Evolutionary conservation across 805 yeast genomes (phyloP).

Genomic region (Cyberlindnera euphorbiiphila): DNA sequence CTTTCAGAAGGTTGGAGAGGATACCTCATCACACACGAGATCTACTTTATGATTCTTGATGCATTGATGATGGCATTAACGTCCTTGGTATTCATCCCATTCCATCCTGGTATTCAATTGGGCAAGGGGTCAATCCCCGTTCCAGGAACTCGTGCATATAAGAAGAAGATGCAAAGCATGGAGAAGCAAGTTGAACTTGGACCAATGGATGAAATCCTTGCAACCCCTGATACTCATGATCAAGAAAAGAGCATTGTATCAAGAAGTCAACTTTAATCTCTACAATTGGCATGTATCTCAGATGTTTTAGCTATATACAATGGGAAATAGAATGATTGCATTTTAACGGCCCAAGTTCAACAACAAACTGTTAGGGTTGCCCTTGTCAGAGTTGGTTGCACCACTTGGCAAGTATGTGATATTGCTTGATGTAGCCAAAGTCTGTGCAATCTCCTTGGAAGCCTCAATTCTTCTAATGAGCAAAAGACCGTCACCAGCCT

Average conservation of each 20-base stretch:
- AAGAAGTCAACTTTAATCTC: not conserved
- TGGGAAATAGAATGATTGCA: not conserved
- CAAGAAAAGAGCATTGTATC: not conserved
- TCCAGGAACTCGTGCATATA: conserved; percentile 4
- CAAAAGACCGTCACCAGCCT: conserved; percentile 94
- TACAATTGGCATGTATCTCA: not conserved
- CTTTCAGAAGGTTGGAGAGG: conserved; percentile 73
- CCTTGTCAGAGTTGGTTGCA: conserved; percentile 31
- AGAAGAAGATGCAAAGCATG: too few species aligned
- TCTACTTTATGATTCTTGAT: conserved; percentile 56
- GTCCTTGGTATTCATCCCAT: conserved; percentile 41
- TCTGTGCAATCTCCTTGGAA: conserved; percentile 88
- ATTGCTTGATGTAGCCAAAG: conserved; percentile 78
- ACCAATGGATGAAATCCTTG: too few species aligned
- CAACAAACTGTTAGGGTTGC: conserved; percentile 48
- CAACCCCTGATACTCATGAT: too few species aligned
- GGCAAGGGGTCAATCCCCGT: conserved; percentile 12
- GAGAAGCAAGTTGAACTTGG: too few species aligned
- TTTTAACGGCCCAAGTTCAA: conserved; percentile 63
- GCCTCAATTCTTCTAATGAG: conserved; percentile 95
- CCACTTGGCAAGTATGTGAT: conserved; percentile 80
- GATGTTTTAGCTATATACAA: not conserved
- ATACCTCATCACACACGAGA: conserved; percentile 54
- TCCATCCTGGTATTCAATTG: conserved; percentile 58
- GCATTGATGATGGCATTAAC: conserved; percentile 58